Evolutionary conservation across 148 eudicot genomes (phyloP), one percentile per base, ranked within the genome.

Genomic region (Camellia japonica): DNA sequence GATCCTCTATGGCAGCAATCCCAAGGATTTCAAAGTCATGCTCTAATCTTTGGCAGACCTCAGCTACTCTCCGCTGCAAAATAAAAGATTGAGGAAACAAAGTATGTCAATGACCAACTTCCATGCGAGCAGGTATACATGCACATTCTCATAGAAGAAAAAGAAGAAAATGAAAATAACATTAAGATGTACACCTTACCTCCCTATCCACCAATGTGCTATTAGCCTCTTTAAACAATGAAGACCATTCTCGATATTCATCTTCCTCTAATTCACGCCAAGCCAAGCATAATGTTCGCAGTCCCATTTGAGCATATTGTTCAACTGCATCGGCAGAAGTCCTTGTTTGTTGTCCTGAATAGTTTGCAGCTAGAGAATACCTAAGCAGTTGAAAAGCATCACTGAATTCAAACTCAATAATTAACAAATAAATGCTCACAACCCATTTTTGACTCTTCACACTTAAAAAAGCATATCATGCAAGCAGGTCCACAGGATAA

Each of bases 1-100:
- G 94, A 84, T 96, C 99, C 82, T 96, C 99, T 86, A 96, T 96
- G 55, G 99, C 99, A 76, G 93, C 91, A 72, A 93, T 95, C 74
- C 98, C 99, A 86, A 96, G 95, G 61, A 96, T 90, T 82, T 96
- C 90, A 81, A 93, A 83, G 77, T 89, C 91, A 73, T 86, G 90
- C 83, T 96, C 99, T 84, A 96, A 78, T 84, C 87, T 87, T 85
- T 96, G 97, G 86, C 99, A 96, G 49, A 91, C 95, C 85, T 96
- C 98, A 78, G 99, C 97, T 67, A 96, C 92, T 76, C 93, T 89
- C 99, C 98, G 91, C 99, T 96, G 88, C 81, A 87, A 75, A 49
- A 75, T 38, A 84, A 46, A 14, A 63, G 47, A 65, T 67, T 9
- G 52, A 80, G 64, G 68, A 66, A 68, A 60, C 56, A 62, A 72